These are phyloP conservation scores for Entomortierella beljakovae DNA, from an alignment of 192 early-diverging fungal species.

Conservation along the genomic window DNA sequence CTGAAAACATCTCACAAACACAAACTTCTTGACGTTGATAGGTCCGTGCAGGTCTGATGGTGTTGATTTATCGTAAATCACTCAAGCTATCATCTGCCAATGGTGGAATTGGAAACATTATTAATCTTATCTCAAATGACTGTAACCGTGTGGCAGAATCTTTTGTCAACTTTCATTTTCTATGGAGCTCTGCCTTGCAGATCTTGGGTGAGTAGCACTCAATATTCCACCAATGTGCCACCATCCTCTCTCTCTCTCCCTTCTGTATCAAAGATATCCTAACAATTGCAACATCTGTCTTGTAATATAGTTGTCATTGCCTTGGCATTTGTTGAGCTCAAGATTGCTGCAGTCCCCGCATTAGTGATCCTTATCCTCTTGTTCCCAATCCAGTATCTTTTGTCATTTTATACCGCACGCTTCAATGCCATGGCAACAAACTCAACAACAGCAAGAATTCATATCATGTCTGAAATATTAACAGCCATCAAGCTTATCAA, in stretches of 20 bases:
- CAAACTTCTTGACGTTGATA: slow-evolving; percentile 10
- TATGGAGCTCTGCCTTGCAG: slow-evolving; percentile 68
- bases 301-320: slow-evolving; percentile 66
- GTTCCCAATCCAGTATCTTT: slow-evolving; percentile 71
- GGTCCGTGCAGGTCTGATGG: slow-evolving; percentile 81
- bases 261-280: not conserved
- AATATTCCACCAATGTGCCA: not conserved
- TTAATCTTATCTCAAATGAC: slow-evolving; percentile 79
- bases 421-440: slow-evolving; percentile 63
- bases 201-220: slow-evolving; percentile 51
- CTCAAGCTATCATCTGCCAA: slow-evolving; percentile 69
- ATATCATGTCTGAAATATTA: slow-evolving; percentile 79
- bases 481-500: slow-evolving; percentile 84
- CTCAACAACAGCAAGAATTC: slow-evolving; percentile 72
- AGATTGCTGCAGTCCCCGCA: slow-evolving; percentile 65
- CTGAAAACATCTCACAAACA: not conserved
- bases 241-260: not conserved
- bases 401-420: slow-evolving; percentile 63
- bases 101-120: slow-evolving; percentile 74
- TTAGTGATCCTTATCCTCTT: slow-evolving; percentile 46
- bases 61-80: slow-evolving; percentile 79
- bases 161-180: slow-evolving; percentile 75
- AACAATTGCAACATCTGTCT: not conserved
- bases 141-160: slow-evolving; percentile 79
- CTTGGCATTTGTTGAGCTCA: slow-evolving; percentile 64